Percentiles rank a stretch among this genome's conserved stretches.
Conservation (phyloP, 306 rosid species). For the Castanea crenata region DNA sequence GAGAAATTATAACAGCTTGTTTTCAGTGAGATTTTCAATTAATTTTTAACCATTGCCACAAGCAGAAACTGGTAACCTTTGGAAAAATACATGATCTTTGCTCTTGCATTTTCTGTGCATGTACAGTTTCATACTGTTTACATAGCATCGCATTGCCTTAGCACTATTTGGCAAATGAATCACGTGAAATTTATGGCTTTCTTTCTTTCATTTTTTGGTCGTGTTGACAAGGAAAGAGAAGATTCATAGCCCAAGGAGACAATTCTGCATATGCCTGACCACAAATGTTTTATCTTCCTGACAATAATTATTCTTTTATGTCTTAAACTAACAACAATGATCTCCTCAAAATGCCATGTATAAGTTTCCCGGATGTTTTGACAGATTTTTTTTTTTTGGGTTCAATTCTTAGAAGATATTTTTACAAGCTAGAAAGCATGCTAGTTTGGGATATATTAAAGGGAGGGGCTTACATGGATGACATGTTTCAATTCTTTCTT, state of each 20-base stretch:
- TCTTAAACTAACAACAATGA: not conserved
- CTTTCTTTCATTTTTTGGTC: not conserved
- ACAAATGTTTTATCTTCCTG: conserved; percentile 5
- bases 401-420: not conserved
- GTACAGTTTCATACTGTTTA: conserved; percentile 4
- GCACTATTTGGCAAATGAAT: not conserved
- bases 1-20: conserved; percentile 26
- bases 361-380: not conserved
- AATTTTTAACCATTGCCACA: conserved; percentile 5
- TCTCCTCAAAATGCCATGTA: not conserved
- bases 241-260: not conserved
- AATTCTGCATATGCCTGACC: conserved; percentile 15
- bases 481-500: conserved; percentile 15
- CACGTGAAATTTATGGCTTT: not conserved
- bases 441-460: conserved; percentile 8
- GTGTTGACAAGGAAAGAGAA: conserved; percentile 13
- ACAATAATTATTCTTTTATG: not conserved
- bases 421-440: not conserved
- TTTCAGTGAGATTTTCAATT: conserved; percentile 10
- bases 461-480: not conserved
- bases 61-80: not conserved
- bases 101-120: conserved; percentile 1
- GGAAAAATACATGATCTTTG: not conserved
- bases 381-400: not conserved
- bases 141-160: not conserved